Evolutionary conservation across 257 asterid species (phyloP).

Genomic region (Fraxinus quadrangulata): DNA sequence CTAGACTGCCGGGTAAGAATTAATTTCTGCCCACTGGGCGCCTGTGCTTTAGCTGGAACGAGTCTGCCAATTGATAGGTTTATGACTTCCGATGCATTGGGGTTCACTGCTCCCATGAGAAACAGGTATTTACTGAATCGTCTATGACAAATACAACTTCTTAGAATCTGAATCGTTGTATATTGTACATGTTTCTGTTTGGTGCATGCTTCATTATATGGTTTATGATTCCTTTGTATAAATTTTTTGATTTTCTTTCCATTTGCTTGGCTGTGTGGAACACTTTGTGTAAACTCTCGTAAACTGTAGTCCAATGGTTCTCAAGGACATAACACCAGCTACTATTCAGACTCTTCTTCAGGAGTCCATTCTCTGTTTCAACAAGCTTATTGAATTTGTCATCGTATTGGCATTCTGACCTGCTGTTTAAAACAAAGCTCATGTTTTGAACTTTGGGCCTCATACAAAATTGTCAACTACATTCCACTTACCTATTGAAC

Average conservation of each 20-base stretch:
- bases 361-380: background rate
- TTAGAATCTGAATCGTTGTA: background rate
- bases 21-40: conserved; percentile 93
- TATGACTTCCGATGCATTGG: conserved; percentile 90
- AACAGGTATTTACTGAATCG: conserved; percentile 59
- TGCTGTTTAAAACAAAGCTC: background rate
- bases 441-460: background rate
- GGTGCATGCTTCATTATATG: background rate
- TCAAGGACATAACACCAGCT: background rate
- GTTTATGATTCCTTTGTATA: background rate
- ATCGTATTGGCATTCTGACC: background rate
- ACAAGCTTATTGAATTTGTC: background rate
- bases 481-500: background rate
- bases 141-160: background rate
- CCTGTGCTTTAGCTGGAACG: conserved; percentile 99
- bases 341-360: background rate
- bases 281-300: background rate
- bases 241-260: background rate
- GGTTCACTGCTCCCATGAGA: conserved; percentile 93
- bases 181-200: background rate
- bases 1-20: conserved; percentile 76
- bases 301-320: background rate
- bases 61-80: conserved; percentile 97
- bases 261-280: background rate
- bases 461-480: background rate